Evolutionary conservation across 192 early-diverging fungal species (phyloP), one percentile per base, ranked within the genome.

Genomic region (Podila clonocystis): DNA sequence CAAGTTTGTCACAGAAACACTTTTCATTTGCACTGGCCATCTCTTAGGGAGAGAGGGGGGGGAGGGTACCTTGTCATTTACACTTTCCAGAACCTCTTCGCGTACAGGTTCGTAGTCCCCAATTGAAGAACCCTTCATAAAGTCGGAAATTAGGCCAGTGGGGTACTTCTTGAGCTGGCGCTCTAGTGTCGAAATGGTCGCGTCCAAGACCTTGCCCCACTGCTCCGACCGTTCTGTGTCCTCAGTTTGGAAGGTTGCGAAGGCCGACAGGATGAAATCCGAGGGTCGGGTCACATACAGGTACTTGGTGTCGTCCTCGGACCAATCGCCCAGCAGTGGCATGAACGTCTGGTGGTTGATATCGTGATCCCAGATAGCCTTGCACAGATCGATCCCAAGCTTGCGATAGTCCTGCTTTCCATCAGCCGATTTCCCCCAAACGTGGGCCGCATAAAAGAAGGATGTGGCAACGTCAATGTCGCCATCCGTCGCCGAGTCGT

Each of bases 381-480:
- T 76, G 22, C 71, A 79, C 26, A 85, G 63, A 17, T 77, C 58
- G 9, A 65, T 33, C 11, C 82, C 84, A 26, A 64, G 60, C 26
- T 50, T 50, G 4, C 68, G 62, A 60, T 85, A 85, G 59, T 85
- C 83, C 17, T 61, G 59, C 59, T 61, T 61, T 61, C 59, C 59
- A 33, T 61, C 17, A 61, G 59, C 30, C 12, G 59, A 61, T 48
- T 62, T 71, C 48, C 67, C 68, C 84, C 84, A 85, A 24, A 79
- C 65, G 38, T 77, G 68, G 29, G 74, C 82, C 9, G 84, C 84
- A 17, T 83, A 62, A 62, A 85, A 83, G n/a, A 85, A 34, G 8
- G 84, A 82, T 38, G 84, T 83, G 31, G 72, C 72, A 60, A 85
- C 71, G 72, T 85, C 84, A 24, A 85, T 72, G 65, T 85, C 84